Percentiles rank a stretch among this genome's conserved stretches.
Evolutionary conservation across 2,329 filamentous ascomycete genomes (phyloP).

Genomic region (Plenodomus lindquistii): DNA sequence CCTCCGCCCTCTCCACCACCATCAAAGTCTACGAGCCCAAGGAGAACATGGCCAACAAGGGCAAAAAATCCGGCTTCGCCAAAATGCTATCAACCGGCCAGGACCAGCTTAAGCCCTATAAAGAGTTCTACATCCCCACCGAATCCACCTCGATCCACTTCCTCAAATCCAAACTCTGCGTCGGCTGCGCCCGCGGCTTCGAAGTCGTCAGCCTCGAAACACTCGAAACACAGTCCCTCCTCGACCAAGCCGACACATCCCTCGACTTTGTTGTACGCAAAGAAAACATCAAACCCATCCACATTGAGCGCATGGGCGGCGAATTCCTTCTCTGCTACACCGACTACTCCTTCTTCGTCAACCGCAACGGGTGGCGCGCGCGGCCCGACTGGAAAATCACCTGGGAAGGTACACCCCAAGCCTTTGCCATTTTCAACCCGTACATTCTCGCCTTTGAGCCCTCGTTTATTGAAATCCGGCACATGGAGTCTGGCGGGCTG

Average conservation of each 20-base stretch:
- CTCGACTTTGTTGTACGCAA: constrained; percentile 95
- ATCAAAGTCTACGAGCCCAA: constrained; percentile 99
- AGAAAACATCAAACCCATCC: constrained; percentile 91
- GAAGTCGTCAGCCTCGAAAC: constrained; percentile 97
- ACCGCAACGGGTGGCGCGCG: constrained; percentile 96
- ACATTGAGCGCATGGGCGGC: constrained; percentile 94
- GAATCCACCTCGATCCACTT: constrained; percentile 99
- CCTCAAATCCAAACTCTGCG: constrained; percentile 92
- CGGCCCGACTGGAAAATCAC: constrained; percentile 95
- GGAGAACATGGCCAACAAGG: constrained; percentile 88
- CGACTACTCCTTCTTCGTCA: constrained; percentile 99
- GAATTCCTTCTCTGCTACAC: constrained; percentile 98
- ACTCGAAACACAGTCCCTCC: constrained; percentile 93
- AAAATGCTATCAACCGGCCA: constrained; percentile 95
- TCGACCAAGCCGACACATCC: constrained; percentile 96
- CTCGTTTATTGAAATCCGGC: constrained; percentile 94
- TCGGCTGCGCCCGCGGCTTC: constrained; percentile 92
- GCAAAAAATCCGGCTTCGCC: constrained; percentile 92
- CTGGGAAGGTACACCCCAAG: constrained; percentile 92
- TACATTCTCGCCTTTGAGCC: constrained; percentile 97
- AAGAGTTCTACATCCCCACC: constrained; percentile 97
- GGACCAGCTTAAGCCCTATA: constrained; percentile 81
- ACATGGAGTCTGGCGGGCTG: constrained; percentile 87
- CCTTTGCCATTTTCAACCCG: constrained; percentile 92
- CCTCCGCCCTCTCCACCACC: constrained; percentile 86